Evolutionary conservation across 164 flowering plant species (phyloP).

Genomic region (Euptelea pleiosperma): DNA sequence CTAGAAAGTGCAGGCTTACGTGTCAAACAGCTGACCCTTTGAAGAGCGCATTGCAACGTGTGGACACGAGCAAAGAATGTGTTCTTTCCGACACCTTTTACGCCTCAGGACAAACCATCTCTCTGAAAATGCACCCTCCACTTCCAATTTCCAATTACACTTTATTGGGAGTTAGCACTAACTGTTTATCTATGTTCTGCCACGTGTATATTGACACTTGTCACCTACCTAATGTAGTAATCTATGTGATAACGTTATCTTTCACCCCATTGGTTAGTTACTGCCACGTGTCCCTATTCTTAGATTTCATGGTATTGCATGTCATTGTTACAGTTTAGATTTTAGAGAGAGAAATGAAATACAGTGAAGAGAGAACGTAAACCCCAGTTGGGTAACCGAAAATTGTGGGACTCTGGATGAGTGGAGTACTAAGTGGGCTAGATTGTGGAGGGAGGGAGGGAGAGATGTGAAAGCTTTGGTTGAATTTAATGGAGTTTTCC

Average conservation of each 20-base stretch:
- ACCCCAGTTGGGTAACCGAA: no score
- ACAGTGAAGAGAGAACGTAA: no score
- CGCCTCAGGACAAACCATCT: no score
- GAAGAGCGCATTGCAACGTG: no score
- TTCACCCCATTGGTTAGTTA: not conserved
- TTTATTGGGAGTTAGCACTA: no score
- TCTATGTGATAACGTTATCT: slow-evolving; percentile 13
- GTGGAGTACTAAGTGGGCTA: not conserved
- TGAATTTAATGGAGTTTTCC: not conserved
- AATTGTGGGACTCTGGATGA: no score
- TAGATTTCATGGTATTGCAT: not conserved
- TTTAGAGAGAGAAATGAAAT: not conserved
- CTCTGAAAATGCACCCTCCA: no score
- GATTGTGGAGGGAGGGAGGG: not conserved
- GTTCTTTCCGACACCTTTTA: no score
- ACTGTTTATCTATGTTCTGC: not conserved
- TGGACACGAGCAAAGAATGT: no score
- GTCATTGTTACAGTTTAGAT: not conserved
- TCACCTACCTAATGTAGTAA: not conserved
- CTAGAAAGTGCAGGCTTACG: no score
- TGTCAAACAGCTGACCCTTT: no score
- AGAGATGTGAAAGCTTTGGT: not conserved
- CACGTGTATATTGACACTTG: not conserved
- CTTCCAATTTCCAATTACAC: no score
- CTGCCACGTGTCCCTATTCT: slow-evolving; percentile 6